Evolutionary conservation across 1,139 yeast genomes (phyloP).

Genomic region (Yamadazyma membranifaciens): DNA sequence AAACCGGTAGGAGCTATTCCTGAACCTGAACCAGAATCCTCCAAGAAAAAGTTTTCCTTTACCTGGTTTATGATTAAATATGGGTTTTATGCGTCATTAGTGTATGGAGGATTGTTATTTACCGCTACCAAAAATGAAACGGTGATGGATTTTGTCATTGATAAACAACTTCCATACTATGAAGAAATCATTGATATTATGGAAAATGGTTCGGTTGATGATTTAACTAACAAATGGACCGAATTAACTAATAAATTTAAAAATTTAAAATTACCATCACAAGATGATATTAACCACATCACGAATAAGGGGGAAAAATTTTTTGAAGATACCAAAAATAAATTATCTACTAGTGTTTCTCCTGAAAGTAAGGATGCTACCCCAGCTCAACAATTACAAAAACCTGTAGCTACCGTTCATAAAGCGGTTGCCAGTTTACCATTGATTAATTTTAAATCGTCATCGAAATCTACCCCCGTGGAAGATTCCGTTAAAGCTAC

Average conservation of each 20-base stretch:
- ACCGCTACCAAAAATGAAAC: conserved; percentile 46
- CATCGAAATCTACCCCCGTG: conserved; percentile 20
- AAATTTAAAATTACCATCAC: conserved; percentile 29
- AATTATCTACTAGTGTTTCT: conserved; percentile 17
- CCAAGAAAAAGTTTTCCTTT: conserved; percentile 31
- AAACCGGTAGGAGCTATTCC: conserved; percentile 5
- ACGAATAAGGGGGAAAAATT: conserved; percentile 36
- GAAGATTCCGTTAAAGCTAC: conserved; percentile 50
- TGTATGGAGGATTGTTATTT: conserved; percentile 41
- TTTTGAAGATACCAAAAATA: conserved; percentile 37
- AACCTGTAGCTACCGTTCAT: conserved; percentile 39
- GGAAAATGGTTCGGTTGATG: conserved; percentile 40
- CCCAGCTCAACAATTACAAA: conserved; percentile 48
- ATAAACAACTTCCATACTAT: conserved; percentile 44
- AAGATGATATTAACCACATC: conserved; percentile 32
- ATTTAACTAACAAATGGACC: conserved; percentile 23
- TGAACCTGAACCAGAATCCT: conserved; percentile 6
- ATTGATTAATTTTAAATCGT: conserved; percentile 17
- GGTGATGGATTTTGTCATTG: conserved; percentile 47
- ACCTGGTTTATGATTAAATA: conserved; percentile 33
- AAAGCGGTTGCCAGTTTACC: conserved; percentile 36
- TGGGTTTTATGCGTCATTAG: conserved; percentile 26
- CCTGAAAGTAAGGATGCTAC: conserved; percentile 22
- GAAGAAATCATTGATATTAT: conserved; percentile 42
- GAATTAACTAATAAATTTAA: conserved; percentile 21